These are phyloP conservation scores for Fusarium sp. DNA, from an alignment of 2,329 filamentous ascomycete genomes.

Conservation along the genomic window DNA sequence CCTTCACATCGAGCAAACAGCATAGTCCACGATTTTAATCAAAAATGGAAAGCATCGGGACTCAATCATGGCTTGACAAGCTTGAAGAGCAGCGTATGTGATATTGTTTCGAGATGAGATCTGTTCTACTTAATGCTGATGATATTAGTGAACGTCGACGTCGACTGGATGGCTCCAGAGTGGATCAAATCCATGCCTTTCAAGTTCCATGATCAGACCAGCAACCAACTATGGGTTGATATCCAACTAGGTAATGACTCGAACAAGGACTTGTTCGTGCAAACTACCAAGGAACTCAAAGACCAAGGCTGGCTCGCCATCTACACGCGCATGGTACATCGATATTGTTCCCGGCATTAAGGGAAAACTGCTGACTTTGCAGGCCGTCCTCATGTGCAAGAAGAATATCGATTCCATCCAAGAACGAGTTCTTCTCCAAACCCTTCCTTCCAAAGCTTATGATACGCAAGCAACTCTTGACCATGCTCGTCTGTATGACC, in stretches of 20 bases:
- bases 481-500: slow-evolving; percentile 60
- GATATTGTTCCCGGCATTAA: background rate
- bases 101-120: rapidly evolving
- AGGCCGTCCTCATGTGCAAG: slow-evolving; percentile 61
- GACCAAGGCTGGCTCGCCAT: slow-evolving; percentile 61
- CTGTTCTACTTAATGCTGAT: background rate
- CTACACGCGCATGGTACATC: slow-evolving; percentile 58
- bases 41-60: slow-evolving; percentile 50
- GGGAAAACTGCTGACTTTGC: background rate
- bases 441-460: slow-evolving; percentile 60
- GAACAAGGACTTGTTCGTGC: slow-evolving; percentile 57
- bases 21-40: no score
- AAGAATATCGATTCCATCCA: slow-evolving; percentile 59
- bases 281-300: slow-evolving; percentile 59
- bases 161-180: slow-evolving; percentile 65
- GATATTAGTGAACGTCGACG: slow-evolving; percentile 60
- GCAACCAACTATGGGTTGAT: slow-evolving; percentile 63
- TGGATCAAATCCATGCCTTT: slow-evolving; percentile 60
- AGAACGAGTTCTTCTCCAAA: slow-evolving; percentile 64
- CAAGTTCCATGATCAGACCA: slow-evolving; percentile 62
- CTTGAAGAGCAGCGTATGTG: slow-evolving; percentile 56
- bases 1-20: background rate
- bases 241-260: slow-evolving; percentile 58
- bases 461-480: slow-evolving; percentile 58
- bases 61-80: slow-evolving; percentile 57